phyloP scores from a whole-genome alignment of 2,329 filamentous ascomycete genomes.

The Talaromyces sp. region DNA sequence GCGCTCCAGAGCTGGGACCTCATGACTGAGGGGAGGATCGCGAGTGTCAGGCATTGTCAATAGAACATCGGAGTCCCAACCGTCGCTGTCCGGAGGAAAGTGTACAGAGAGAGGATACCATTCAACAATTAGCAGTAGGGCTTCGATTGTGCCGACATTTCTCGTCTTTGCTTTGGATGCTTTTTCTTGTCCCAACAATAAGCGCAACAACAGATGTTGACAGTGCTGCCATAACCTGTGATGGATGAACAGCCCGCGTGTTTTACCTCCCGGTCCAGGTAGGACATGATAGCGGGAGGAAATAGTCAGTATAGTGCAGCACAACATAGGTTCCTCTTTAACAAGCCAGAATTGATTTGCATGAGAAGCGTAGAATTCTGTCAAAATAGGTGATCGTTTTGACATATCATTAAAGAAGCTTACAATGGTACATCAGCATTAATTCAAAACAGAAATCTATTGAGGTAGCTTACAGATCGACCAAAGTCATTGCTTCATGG shows the following conservation, averaged over 20 bases:
- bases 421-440: neutral
- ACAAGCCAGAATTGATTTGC: constrained; percentile 47
- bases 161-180: constrained; percentile 13
- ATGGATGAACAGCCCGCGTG: neutral
- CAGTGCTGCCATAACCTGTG: constrained; percentile 6
- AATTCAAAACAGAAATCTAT: neutral
- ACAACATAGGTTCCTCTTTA: constrained; percentile 50
- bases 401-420: constrained; percentile 28
- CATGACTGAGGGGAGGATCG: constrained; percentile 24
- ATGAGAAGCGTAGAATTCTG: constrained; percentile 45
- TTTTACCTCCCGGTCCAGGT: constrained; percentile 33
- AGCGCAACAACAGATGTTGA: constrained; percentile 6
- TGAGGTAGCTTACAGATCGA: constrained; percentile 42
- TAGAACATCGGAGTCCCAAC: constrained; percentile 44
- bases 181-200: constrained; percentile 13
- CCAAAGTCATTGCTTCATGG: constrained; percentile 47
- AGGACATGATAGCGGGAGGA: constrained; percentile 48
- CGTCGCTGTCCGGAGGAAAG: constrained; percentile 50
- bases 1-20: constrained; percentile 38
- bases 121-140: constrained; percentile 39
- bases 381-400: constrained; percentile 47
- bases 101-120: constrained; percentile 53
- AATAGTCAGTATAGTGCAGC: constrained; percentile 50
- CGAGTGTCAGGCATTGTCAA: neutral
- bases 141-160: constrained; percentile 10